phyloP scores from a whole-genome alignment of 495 filamentous ascomycete genomes.

The Tuber calosporum region DNA sequence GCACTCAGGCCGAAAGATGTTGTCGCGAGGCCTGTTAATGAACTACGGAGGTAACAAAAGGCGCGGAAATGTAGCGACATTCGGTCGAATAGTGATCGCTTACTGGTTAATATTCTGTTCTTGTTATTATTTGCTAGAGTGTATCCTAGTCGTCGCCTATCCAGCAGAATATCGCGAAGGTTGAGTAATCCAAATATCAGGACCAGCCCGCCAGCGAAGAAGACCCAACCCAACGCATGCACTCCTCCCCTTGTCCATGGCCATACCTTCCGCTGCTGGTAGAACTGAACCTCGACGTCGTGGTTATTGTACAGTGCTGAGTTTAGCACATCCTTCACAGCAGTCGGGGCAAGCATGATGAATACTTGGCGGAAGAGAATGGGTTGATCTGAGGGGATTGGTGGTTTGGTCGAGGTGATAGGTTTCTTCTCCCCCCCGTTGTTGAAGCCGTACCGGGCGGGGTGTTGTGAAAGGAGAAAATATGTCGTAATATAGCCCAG shows the following conservation, averaged over 20 bases:
- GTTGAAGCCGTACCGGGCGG: background rate
- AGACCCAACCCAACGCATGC: conserved; percentile 39
- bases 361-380: background rate
- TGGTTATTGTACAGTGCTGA: conserved; percentile 35
- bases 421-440: background rate
- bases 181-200: conserved; percentile 39
- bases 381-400: conserved; percentile 9
- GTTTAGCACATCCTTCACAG: conserved; percentile 32
- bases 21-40: conserved; percentile 24
- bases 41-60: conserved; percentile 37
- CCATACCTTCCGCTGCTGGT: conserved; percentile 34
- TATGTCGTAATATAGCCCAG: conserved; percentile 4
- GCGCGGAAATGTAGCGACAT: conserved; percentile 34
- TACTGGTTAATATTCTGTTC: conserved; percentile 13
- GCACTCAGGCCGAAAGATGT: conserved; percentile 33
- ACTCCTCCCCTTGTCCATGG: conserved; percentile 36
- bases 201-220: conserved; percentile 36
- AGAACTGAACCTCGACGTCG: conserved; percentile 35
- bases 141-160: conserved; percentile 32
- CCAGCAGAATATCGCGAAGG: conserved; percentile 38
- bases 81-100: conserved; percentile 37
- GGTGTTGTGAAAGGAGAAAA: background rate
- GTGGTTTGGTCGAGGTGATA: conserved; percentile 8
- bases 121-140: conserved; percentile 27
- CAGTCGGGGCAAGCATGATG: conserved; percentile 7